phyloP scores from a whole-genome alignment of 306 rosid genomes.

The Purshia tridentata region DNA sequence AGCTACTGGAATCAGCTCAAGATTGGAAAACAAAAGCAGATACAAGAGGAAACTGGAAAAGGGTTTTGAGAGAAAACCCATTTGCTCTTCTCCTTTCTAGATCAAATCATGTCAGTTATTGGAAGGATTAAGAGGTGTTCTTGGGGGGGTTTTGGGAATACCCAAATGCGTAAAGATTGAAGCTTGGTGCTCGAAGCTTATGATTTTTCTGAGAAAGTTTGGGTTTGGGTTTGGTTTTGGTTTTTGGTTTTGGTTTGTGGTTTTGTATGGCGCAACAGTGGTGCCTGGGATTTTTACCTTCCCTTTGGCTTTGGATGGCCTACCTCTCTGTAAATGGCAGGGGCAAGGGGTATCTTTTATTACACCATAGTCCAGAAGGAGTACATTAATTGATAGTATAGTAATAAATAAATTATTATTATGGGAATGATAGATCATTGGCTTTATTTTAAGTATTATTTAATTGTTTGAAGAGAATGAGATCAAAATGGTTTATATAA shows the following conservation, averaged over 20 bases:
- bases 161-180: constrained; percentile 18
- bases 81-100: constrained; percentile 32
- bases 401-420: constrained; percentile 8
- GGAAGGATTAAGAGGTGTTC: constrained; percentile 12
- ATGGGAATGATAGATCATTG: constrained; percentile 11
- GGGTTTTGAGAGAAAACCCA: constrained; percentile 52
- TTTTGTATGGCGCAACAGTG: constrained; percentile 17
- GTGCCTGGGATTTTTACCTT: constrained; percentile 4
- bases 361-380: constrained; percentile 9
- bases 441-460: constrained; percentile 19
- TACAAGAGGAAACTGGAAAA: constrained; percentile 32
- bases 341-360: constrained; percentile 5
- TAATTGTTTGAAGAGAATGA: constrained; percentile 53
- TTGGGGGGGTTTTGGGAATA: constrained; percentile 24
- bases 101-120: constrained; percentile 55
- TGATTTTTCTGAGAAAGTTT: constrained; percentile 23
- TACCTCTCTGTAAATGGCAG: constrained; percentile 41
- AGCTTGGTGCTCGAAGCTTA: constrained; percentile 16
- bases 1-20: constrained; percentile 36
- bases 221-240: constrained; percentile 2
- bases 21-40: constrained; percentile 23
- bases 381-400: not conserved
- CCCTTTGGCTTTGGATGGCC: constrained; percentile 39
- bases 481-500: constrained; percentile 42
- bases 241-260: constrained; percentile 18